These are phyloP conservation scores for Eutypa lata DNA, from an alignment of 2,329 filamentous ascomycete genomes.

Conservation along the genomic window DNA sequence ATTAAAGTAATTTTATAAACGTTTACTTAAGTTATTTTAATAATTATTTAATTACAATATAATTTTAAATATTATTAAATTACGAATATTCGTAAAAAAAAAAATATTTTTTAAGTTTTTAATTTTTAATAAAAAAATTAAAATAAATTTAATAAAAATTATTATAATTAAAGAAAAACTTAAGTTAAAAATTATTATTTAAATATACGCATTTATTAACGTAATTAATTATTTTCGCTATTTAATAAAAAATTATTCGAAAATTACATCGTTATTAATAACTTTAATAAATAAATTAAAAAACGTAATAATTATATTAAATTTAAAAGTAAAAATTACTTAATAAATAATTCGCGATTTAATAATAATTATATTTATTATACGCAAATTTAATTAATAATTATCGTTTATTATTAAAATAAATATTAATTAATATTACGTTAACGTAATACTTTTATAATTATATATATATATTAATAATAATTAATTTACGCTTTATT, in stretches of 20 bases:
- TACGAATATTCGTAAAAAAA: slow-evolving; percentile 1
- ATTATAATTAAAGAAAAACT: background rate
- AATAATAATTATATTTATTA: background rate
- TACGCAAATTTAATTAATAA: background rate
- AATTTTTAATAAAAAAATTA: background rate
- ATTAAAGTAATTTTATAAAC: background rate
- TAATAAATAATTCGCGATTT: background rate
- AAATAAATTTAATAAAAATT: background rate
- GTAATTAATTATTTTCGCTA: background rate
- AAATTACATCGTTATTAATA: too few species aligned
- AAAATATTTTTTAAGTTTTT: background rate
- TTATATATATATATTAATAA: slow-evolving; percentile 2
- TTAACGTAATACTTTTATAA: background rate
- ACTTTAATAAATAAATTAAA: too few species aligned
- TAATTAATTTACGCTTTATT: background rate
- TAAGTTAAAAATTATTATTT: background rate
- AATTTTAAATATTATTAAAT: background rate
- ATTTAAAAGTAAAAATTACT: background rate
- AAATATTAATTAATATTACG: too few species aligned
- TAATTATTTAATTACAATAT: slow-evolving; percentile 1
- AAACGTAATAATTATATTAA: background rate
- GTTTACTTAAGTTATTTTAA: background rate
- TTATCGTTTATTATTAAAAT: background rate
- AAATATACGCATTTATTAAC: background rate
- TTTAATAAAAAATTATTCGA: slow-evolving; percentile 1